A percentile compares a stretch with the other conserved stretches of the same genome.
phyloP scores from a whole-genome alignment of 208 protist species.

The Acanthamoeba sp. region DNA sequence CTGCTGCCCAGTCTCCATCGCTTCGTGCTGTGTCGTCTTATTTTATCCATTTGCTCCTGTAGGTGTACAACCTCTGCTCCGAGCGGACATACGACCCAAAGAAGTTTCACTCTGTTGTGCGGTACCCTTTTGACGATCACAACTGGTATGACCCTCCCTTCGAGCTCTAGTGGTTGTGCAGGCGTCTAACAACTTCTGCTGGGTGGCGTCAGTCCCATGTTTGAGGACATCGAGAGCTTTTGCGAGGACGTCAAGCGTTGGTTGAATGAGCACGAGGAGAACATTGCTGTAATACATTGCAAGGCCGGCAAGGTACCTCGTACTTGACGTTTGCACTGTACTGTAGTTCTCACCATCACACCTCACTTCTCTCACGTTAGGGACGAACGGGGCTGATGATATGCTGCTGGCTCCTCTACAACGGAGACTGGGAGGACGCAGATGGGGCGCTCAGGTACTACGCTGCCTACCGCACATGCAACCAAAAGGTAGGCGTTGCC shows the following conservation, averaged over 20 bases:
- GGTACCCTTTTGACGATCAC: conserved; percentile 71
- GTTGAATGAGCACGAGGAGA: neutral
- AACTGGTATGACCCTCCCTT: neutral
- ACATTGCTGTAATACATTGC: conserved; percentile 59
- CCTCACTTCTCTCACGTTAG: neutral
- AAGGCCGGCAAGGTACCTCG: conserved; percentile 55
- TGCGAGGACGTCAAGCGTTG: conserved; percentile 43
- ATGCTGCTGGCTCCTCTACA: conserved; percentile 35
- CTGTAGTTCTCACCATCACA: neutral
- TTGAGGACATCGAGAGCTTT: conserved; percentile 48
- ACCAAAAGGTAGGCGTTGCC: conserved; percentile 16
- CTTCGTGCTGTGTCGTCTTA: neutral
- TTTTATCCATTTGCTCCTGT: neutral
- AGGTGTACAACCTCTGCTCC: conserved; percentile 60
- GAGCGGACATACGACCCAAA: conserved; percentile 45
- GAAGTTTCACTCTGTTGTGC: conserved; percentile 55
- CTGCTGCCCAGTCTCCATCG: neutral
- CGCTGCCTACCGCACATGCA: conserved; percentile 1
- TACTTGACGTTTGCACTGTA: neutral
- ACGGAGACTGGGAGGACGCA: neutral
- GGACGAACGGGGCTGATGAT: conserved; percentile 47
- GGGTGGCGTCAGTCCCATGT: neutral
- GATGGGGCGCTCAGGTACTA: conserved; percentile 11
- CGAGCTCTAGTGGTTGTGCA: too few relatives aligned
- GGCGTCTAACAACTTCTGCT: too few relatives aligned